phyloP scores from a whole-genome alignment of 352 stramenopile species.

The Phytophthora megakarya region DNA sequence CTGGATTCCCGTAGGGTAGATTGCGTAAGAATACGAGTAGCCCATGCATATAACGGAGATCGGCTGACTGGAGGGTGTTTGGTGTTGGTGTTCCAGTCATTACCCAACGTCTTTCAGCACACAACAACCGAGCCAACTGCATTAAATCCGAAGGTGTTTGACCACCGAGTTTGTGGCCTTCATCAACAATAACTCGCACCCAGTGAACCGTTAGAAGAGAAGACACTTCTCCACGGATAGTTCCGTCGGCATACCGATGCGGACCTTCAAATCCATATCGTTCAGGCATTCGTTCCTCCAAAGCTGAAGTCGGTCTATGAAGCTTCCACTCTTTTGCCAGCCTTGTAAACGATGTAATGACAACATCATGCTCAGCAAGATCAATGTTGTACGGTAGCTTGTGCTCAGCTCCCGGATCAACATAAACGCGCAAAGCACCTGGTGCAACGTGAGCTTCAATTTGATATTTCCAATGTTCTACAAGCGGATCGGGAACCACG shows the following conservation, averaged over 20 bases:
- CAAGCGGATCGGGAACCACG: slow-evolving; percentile 70
- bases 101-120: slow-evolving; percentile 91
- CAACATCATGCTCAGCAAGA: slow-evolving; percentile 68
- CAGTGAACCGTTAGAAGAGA: slow-evolving; percentile 71
- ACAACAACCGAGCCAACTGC: slow-evolving; percentile 81
- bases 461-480: slow-evolving; percentile 84
- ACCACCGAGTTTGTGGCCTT: slow-evolving; percentile 94
- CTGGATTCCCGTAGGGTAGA: slow-evolving; percentile 73
- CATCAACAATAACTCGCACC: slow-evolving; percentile 94
- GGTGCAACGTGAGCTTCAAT: slow-evolving; percentile 57
- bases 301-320: slow-evolving; percentile 55
- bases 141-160: slow-evolving; percentile 71
- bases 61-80: slow-evolving; percentile 83
- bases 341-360: slow-evolving; percentile 75
- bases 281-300: slow-evolving; percentile 68
- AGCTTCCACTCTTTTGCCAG: slow-evolving; percentile 70
- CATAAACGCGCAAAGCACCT: slow-evolving; percentile 44
- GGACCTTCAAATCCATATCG: slow-evolving; percentile 71
- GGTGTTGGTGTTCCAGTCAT: slow-evolving; percentile 97
- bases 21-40: slow-evolving; percentile 93
- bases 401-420: slow-evolving; percentile 46
- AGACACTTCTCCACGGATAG: slow-evolving; percentile 54
- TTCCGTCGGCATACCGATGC: slow-evolving; percentile 63
- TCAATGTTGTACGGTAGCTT: slow-evolving; percentile 45
- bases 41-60: slow-evolving; percentile 90